Base-by-base conservation (phyloP, 202 grass and related monocot genomes). In the Saccharum hybrid region DNA sequence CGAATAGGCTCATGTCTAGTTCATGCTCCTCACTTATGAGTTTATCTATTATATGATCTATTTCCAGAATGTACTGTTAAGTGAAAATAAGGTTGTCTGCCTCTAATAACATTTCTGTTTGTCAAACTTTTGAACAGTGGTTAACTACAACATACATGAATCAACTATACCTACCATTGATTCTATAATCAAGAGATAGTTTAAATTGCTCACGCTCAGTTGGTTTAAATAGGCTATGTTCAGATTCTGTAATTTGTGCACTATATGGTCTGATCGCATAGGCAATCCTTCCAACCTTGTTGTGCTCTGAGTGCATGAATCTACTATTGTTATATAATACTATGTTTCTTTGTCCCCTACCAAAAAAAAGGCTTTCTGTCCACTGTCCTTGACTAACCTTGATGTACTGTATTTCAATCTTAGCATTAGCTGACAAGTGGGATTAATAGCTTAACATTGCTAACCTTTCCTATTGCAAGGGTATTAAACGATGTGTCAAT, bases 401-500 rank as follows among this genome's bases (percentile, higher is more conserved):
- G 3, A 48, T 51, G 46, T n/a, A 67, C 45, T 67, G 41, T 72
- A 41, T 82, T 74, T 71, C 22, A 16, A 51, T 86, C 14, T 60
- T 66, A 52, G 1, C 37, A 57, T 42, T 33, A 68, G 21, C 72
- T 66, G 30, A 8, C 10, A n/a, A 3, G 38, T 34, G 39, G 12
- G 64, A 10, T 49, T 86, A 18, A 87, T 31, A 31, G 61, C 61
- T 7, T 31, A 14, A 63, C 22, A 26, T 66, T 2, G 14, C 40
- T 71, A 61, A 15, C 38, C 19, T 72, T 87, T 83, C 23, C 15
- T 83, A 4, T 69, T 90, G 6, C 49, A 79, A 94, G 90, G 93
- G 87, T 67, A 77, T 96, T 66, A 94, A 86, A 73, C 62, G 81
- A 31, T 99, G 96, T 63, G 87, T 99, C 56, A 91, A 94, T 78